Percentiles rank a stretch among this genome's conserved stretches.
Conservation (phyloP, 2,329 filamentous ascomycete genomes). For the Colletotrichum sp. region DNA sequence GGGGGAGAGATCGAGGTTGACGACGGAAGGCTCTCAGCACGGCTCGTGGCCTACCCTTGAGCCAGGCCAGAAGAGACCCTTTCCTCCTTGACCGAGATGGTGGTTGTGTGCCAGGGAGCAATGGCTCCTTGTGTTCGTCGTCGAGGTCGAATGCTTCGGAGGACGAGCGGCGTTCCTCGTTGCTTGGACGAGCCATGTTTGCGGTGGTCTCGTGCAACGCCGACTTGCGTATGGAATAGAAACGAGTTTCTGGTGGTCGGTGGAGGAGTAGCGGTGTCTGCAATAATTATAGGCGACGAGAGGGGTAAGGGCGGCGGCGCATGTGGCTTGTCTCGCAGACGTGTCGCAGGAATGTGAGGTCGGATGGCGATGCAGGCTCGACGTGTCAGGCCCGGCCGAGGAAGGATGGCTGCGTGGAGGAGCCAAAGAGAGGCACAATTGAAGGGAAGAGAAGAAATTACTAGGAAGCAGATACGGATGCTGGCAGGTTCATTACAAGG, state of each 20-base stretch:
- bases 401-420: not conserved
- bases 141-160: conserved; percentile 12
- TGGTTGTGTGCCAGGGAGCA: not conserved
- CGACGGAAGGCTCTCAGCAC: conserved; percentile 16
- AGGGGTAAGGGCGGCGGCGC: not conserved
- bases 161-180: not conserved
- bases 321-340: not conserved
- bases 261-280: not conserved
- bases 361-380: not conserved
- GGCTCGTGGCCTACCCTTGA: conserved; percentile 3
- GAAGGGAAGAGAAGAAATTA: not conserved
- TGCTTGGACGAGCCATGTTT: not conserved
- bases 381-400: not conserved
- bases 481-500: not conserved
- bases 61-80: conserved; percentile 1
- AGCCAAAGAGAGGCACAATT: not conserved
- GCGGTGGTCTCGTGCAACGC: not conserved
- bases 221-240: not conserved
- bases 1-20: conserved; percentile 11
- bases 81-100: not conserved
- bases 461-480: not conserved
- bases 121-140: conserved; percentile 4
- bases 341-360: not conserved
- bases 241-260: not conserved
- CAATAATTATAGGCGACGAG: not conserved